phyloP scores from a whole-genome alignment of 164 flowering plant genomes.

The Annona squamosa region DNA sequence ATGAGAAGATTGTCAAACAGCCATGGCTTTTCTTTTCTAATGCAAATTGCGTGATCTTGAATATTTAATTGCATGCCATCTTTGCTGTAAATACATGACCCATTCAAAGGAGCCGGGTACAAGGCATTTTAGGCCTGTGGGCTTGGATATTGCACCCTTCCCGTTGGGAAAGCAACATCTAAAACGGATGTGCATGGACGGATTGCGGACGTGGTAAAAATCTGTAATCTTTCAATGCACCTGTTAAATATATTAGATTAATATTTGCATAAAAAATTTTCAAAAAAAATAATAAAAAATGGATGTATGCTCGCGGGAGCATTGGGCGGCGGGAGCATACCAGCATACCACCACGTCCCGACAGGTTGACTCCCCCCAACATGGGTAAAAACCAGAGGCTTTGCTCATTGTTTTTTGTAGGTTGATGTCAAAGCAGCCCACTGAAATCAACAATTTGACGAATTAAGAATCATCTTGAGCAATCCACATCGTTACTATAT shows the following conservation, averaged over 20 bases:
- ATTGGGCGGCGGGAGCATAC: too few relatives aligned
- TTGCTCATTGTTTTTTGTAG: conserved; percentile 1
- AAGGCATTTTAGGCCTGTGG: too few relatives aligned
- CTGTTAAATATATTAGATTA: background rate
- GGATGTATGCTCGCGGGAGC: too few relatives aligned
- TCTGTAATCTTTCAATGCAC: background rate
- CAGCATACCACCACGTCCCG: background rate
- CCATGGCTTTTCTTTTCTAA: too few relatives aligned
- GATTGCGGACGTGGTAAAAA: conserved; percentile 4
- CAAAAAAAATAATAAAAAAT: background rate
- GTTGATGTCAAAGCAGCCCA: conserved; percentile 6
- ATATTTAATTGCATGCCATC: too few relatives aligned
- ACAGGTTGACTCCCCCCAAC: background rate
- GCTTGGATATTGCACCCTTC: too few relatives aligned
- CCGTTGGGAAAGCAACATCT: too few relatives aligned
- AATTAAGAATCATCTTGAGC: background rate
- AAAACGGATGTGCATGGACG: background rate
- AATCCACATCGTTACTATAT: background rate
- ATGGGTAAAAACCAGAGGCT: background rate
- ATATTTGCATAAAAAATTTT: too few relatives aligned
- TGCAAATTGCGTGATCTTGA: too few relatives aligned
- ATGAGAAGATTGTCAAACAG: too few relatives aligned
- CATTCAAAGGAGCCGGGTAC: too few relatives aligned
- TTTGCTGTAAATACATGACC: too few relatives aligned
- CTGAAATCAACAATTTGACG: background rate